These are phyloP conservation scores for Solanum hybrid DNA, from an alignment of 305 asterid species.

Conservation along the genomic window DNA sequence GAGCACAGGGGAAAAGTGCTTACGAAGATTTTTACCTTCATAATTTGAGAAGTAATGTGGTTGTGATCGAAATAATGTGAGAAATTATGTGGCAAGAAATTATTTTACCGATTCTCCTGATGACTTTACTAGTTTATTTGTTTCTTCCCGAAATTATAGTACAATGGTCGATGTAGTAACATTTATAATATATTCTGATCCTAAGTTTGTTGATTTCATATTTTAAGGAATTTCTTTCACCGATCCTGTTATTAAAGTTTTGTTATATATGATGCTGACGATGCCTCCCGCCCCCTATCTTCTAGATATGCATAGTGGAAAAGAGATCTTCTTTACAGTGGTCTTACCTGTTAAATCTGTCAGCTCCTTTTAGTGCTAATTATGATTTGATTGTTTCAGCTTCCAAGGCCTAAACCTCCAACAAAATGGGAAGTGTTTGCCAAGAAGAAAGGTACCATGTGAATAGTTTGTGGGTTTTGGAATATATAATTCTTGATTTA, in stretches of 20 bases:
- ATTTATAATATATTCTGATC: neutral
- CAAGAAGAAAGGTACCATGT: constrained; percentile 62
- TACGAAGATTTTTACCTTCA: neutral
- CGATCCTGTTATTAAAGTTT: neutral
- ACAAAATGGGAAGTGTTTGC: constrained; percentile 93
- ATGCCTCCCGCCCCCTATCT: neutral
- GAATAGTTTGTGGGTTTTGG: neutral
- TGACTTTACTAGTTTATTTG: neutral
- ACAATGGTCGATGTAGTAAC: neutral
- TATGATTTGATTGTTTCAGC: constrained; percentile 33
- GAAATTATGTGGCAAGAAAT: neutral
- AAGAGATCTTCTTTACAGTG: neutral
- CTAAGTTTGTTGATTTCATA: neutral
- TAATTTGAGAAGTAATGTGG: neutral
- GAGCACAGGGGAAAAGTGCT: neutral
- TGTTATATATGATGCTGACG: neutral
- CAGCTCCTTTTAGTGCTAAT: neutral
- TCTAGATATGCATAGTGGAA: neutral
- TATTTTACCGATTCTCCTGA: neutral
- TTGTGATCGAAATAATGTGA: neutral
- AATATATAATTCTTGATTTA: neutral
- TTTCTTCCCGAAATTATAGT: neutral
- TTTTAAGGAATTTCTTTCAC: neutral
- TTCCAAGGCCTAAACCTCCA: constrained; percentile 93
- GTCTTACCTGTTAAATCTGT: neutral